Conservation (phyloP, 805 yeast genomes). For the Komagataella mondaviorum region DNA sequence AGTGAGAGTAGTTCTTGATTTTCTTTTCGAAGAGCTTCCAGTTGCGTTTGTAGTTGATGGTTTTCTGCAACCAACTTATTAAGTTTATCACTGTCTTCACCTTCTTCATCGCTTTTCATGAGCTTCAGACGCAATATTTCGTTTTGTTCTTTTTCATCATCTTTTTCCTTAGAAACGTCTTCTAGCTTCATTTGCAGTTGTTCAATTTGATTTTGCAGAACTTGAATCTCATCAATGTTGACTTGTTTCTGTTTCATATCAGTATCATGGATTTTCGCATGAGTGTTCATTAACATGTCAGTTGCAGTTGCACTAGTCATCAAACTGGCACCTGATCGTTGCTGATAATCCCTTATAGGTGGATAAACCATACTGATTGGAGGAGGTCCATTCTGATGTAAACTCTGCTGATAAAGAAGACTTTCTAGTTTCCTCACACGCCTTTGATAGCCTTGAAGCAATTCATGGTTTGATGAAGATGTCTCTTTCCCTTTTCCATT, state of each 20-base stretch:
- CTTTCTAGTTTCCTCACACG: slow-evolving; percentile 70
- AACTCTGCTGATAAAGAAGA: slow-evolving; percentile 61
- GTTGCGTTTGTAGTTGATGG: slow-evolving; percentile 2
- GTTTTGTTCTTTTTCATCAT: neutral
- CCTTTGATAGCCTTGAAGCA: slow-evolving; percentile 49
- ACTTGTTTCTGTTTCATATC: neutral
- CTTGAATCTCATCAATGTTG: neutral
- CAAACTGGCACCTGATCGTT: slow-evolving; percentile 2
- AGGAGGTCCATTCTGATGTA: slow-evolving; percentile 20
- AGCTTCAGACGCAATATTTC: neutral
- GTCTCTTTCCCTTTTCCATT: slow-evolving; percentile 9
- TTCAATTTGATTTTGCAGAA: neutral
- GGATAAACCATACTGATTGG: neutral
- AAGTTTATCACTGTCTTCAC: neutral
- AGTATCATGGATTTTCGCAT: neutral
- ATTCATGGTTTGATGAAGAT: slow-evolving; percentile 14
- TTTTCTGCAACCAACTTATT: slow-evolving; percentile 4
- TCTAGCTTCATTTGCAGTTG: neutral
- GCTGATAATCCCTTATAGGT: slow-evolving; percentile 1
- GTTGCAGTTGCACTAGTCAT: slow-evolving; percentile 5
- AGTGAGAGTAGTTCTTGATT: neutral
- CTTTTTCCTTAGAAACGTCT: neutral
- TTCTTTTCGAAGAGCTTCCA: slow-evolving; percentile 1
- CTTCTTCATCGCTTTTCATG: neutral
- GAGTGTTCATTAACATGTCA: neutral